Conservation (phyloP, 139 green algal species). For the Micractinium sp. region DNA sequence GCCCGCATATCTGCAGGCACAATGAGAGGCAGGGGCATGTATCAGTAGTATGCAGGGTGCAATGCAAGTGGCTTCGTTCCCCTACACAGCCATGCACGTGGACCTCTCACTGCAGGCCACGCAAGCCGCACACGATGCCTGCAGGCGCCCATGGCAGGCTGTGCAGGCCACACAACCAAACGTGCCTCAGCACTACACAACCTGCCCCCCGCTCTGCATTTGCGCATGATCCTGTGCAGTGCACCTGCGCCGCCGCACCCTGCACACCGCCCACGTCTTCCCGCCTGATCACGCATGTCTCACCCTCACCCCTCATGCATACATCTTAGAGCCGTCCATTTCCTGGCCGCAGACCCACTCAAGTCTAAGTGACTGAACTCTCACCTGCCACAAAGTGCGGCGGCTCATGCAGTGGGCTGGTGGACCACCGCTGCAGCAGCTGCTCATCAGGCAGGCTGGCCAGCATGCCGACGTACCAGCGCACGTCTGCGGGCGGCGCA, state of each 20-base stretch:
- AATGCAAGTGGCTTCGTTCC: not conserved
- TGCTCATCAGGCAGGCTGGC: not conserved
- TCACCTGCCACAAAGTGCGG: constrained; percentile 13
- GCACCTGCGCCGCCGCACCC: too few species aligned
- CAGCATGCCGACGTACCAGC: not conserved
- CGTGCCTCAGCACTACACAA: too few species aligned
- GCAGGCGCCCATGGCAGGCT: not conserved
- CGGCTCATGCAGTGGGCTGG: constrained; percentile 24
- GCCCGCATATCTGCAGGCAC: constrained; percentile 12
- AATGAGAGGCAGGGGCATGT: not conserved
- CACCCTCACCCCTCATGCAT: too few species aligned
- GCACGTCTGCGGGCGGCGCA: not conserved
- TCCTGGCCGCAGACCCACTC: too few species aligned
- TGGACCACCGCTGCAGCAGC: constrained; percentile 21
- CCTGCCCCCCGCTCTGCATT: too few species aligned
- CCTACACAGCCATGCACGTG: not conserved
- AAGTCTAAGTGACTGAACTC: too few species aligned
- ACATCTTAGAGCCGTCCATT: too few species aligned
- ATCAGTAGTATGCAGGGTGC: not conserved
- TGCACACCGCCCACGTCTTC: too few species aligned
- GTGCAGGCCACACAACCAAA: not conserved
- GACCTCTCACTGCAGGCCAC: too few species aligned
- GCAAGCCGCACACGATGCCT: not conserved
- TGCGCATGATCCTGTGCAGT: too few species aligned
- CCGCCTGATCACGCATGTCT: not conserved